phyloP scores from a whole-genome alignment of 352 stramenopile genomes.

The Globisporangium ultimum region DNA sequence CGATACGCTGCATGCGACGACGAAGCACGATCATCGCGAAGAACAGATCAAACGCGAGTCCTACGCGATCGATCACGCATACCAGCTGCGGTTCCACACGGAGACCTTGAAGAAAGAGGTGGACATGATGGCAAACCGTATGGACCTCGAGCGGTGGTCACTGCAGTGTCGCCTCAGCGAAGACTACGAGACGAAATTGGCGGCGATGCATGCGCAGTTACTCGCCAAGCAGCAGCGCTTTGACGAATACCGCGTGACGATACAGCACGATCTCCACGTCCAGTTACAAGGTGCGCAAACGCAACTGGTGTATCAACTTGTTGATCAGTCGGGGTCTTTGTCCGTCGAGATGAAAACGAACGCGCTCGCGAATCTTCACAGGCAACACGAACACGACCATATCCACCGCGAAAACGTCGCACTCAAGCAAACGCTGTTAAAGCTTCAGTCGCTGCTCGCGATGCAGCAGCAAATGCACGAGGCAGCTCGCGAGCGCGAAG shows the following conservation, averaged over 20 bases:
- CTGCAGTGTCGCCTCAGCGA: slow-evolving; percentile 41
- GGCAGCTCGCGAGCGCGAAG: slow-evolving; percentile 36
- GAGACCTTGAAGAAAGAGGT: slow-evolving; percentile 31
- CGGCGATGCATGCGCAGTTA: slow-evolving; percentile 45
- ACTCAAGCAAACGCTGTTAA: slow-evolving; percentile 67
- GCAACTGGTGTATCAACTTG: slow-evolving; percentile 50
- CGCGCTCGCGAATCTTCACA: slow-evolving; percentile 41
- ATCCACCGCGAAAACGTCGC: slow-evolving; percentile 59
- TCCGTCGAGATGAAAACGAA: slow-evolving; percentile 51
- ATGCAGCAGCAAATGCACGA: slow-evolving; percentile 54
- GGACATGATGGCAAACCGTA: slow-evolving; percentile 18
- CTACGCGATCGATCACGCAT: slow-evolving; percentile 37
- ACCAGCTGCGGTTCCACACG: slow-evolving; percentile 40
- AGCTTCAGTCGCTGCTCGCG: slow-evolving; percentile 56
- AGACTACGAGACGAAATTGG: slow-evolving; percentile 61
- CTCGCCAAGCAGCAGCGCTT: slow-evolving; percentile 61
- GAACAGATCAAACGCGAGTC: slow-evolving; percentile 38
- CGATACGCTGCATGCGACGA: background rate
- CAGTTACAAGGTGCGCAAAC: slow-evolving; percentile 56
- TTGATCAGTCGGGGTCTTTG: slow-evolving; percentile 50
- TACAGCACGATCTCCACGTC: slow-evolving; percentile 58
- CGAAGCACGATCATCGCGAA: slow-evolving; percentile 13
- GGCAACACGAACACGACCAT: slow-evolving; percentile 34
- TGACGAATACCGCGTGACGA: slow-evolving; percentile 47
- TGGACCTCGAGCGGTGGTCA: slow-evolving; percentile 34